Conservation (phyloP, 2,329 filamentous ascomycete genomes). For the Cordyceps farinosa region DNA sequence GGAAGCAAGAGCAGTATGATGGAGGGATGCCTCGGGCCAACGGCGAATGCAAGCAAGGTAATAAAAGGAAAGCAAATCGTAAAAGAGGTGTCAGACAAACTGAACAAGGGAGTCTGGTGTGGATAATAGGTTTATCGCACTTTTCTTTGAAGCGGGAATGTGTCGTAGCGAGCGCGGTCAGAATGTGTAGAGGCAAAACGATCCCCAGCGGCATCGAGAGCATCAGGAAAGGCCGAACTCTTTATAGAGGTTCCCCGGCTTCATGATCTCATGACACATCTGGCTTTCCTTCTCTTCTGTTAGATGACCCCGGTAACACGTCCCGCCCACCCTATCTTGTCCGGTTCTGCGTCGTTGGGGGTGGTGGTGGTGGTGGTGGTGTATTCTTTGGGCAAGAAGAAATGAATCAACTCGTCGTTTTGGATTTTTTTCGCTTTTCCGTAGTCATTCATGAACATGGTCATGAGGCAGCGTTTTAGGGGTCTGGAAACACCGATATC, state of each 20-base stretch:
- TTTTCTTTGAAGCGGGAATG: background rate
- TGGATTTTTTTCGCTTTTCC: too few relatives aligned
- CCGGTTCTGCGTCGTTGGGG: background rate
- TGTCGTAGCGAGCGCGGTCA: background rate
- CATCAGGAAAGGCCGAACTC: background rate
- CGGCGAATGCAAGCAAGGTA: background rate
- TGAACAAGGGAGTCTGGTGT: too few relatives aligned
- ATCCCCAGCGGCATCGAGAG: background rate
- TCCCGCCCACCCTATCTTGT: background rate
- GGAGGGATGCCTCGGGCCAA: background rate
- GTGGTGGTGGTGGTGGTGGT: too few relatives aligned
- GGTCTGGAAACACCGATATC: too few relatives aligned
- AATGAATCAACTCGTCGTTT: too few relatives aligned
- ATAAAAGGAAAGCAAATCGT: too few relatives aligned
- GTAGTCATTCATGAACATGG: too few relatives aligned
- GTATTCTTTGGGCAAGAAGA: too few relatives aligned
- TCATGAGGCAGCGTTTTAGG: too few relatives aligned
- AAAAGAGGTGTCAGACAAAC: background rate
- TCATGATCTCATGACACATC: background rate
- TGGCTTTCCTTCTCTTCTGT: background rate
- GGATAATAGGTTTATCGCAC: too few relatives aligned
- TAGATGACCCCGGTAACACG: background rate
- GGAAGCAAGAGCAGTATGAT: background rate
- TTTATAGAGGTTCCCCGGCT: background rate
- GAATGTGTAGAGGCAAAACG: background rate